Base-by-base conservation (phyloP, 2,329 filamentous ascomycete genomes). In the Aspergillus felis region DNA sequence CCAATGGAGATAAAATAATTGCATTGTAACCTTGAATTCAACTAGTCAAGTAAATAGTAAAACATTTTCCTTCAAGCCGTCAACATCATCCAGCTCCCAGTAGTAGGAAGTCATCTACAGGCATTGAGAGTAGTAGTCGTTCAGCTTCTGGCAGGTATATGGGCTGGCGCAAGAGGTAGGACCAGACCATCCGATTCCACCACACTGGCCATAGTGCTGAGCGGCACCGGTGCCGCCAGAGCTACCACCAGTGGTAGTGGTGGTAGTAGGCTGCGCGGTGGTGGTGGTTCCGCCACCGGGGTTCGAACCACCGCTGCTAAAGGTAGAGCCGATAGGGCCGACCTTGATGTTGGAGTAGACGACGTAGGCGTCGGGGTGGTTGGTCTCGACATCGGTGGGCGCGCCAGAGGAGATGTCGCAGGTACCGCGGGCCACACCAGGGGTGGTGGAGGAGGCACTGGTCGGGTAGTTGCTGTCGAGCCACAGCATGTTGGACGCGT, bases 401-500 rank as follows among this genome's bases (percentile, higher is more conserved):
- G 73, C 77, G 47, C 84, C 84, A 22, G 81, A 82, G 63, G 69
- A 74, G 50, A 76, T 79, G 51, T 78, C 57, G 71, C 85, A 87
- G 38, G 76, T 74, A 55, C 85, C 85, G 66, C 85, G 82, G 46
- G 75, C 74, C 57, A 77, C 72, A 63, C 85, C 84, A 29, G 77
- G 77, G 1, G 59, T 62, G 53, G 76, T 78, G 29, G 75, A 66
- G 60, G 74, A 69, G 38, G 65, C 72, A 56, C 70, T 67, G 59
- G 78, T 76, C 51, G 87, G 87, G 78, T 83, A 88, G 70, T 77
- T 82, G 59, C 82, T 84, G 78, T 91, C 88, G 66, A 91, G 82
- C 88, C 88, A 91, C 67, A 88, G 82, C 87, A 91, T 90, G 76
- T 87, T 81, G 67, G 83, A 76, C 58, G 82, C 74, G 74, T 89